A percentile compares a stretch with the other conserved stretches of the same genome.
Conservation (phyloP, 2,329 filamentous ascomycete genomes). For the Reticulascus tulasneorum region DNA sequence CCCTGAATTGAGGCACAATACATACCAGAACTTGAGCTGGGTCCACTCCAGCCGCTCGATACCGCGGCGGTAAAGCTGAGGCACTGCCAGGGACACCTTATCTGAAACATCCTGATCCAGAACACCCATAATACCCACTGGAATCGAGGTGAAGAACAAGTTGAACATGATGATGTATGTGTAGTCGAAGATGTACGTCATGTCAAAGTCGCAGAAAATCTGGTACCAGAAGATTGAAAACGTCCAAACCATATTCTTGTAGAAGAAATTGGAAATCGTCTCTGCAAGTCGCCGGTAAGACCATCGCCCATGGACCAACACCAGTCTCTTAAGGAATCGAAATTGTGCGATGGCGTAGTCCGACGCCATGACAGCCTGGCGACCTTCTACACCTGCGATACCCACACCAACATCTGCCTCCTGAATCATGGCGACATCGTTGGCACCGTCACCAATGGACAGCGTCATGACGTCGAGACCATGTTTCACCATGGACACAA, state of each 20-base stretch:
- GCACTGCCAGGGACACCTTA: constrained; percentile 87
- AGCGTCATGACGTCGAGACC: constrained; percentile 95
- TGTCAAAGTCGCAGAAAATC: constrained; percentile 92
- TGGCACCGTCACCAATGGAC: constrained; percentile 88
- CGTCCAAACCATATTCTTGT: constrained; percentile 99
- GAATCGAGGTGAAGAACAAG: constrained; percentile 90
- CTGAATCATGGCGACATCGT: constrained; percentile 97
- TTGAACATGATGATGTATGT: constrained; percentile 97
- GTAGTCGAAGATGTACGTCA: constrained; percentile 95
- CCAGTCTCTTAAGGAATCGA: constrained; percentile 76
- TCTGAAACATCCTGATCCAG: constrained; percentile 96
- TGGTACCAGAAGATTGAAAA: constrained; percentile 97
- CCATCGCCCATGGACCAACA: constrained; percentile 90
- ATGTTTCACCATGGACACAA: constrained; percentile 91
- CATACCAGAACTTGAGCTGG: constrained; percentile 91
- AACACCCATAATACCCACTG: constrained; percentile 92
- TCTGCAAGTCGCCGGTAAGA: constrained; percentile 93
- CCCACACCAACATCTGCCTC: constrained; percentile 95
- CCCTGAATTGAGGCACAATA: constrained; percentile 12
- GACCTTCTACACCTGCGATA: constrained; percentile 87
- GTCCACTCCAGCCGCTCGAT: constrained; percentile 98
- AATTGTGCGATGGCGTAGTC: constrained; percentile 96
- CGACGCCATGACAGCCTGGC: constrained; percentile 92
- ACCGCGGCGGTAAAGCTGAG: constrained; percentile 89
- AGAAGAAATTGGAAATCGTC: constrained; percentile 98